phyloP scores from a whole-genome alignment of 176 grass and related monocot genomes.

The Bolboschoenus planiculmis region DNA sequence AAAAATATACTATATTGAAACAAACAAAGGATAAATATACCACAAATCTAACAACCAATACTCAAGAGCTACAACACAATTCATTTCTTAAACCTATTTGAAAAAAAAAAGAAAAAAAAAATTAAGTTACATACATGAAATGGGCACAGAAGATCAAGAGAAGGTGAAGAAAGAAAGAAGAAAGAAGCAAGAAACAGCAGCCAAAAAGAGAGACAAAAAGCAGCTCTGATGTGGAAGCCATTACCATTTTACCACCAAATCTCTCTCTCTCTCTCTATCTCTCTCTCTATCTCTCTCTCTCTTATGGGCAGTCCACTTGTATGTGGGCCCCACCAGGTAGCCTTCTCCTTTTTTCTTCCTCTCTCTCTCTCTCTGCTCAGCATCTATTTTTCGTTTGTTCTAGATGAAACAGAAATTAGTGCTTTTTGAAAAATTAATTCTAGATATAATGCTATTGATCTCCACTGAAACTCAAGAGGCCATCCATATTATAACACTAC shows the following conservation, averaged over 20 bases:
- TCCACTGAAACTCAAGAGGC: too few relatives aligned
- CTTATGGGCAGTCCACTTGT: neutral
- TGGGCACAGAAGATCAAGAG: neutral
- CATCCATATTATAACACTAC: too few relatives aligned
- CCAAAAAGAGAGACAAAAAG: neutral
- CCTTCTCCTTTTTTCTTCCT: too few relatives aligned
- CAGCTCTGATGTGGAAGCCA: constrained; percentile 17
- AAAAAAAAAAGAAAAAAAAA: too few relatives aligned
- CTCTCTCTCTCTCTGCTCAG: neutral
- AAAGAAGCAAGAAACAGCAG: neutral
- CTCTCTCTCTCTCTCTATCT: neutral
- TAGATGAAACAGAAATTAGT: neutral
- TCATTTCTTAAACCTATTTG: neutral
- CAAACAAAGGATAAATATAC: too few relatives aligned
- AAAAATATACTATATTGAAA: too few relatives aligned
- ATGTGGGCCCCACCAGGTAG: neutral
- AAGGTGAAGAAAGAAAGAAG: neutral
- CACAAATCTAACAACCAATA: neutral
- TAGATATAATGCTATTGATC: too few relatives aligned
- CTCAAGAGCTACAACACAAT: neutral
- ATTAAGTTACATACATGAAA: neutral
- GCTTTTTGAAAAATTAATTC: neutral
- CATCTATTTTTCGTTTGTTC: neutral
- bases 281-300: neutral
- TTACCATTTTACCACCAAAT: neutral